phyloP scores from a whole-genome alignment of 2,329 filamentous ascomycete genomes.

The Neurospora sp. region DNA sequence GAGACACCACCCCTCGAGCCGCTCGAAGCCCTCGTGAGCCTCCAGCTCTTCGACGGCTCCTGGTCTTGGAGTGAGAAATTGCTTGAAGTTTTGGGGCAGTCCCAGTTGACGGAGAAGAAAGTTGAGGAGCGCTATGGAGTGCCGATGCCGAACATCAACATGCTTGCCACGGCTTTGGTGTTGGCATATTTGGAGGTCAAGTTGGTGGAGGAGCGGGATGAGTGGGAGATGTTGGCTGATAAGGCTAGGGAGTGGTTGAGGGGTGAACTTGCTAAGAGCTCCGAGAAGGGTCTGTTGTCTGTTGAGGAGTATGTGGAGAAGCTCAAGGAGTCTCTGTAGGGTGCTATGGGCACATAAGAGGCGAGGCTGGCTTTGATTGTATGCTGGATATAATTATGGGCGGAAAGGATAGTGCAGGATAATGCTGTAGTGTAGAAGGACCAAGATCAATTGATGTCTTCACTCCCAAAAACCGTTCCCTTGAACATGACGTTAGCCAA shows the following conservation, averaged over 20 bases:
- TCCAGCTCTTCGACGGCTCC: slow-evolving; percentile 46
- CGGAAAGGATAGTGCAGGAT: too few species aligned
- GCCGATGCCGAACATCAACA: background rate
- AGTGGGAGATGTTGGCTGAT: slow-evolving; percentile 49
- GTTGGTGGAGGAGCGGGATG: slow-evolving; percentile 35
- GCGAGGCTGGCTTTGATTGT: background rate
- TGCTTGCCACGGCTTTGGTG: slow-evolving; percentile 28
- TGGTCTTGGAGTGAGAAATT: slow-evolving; percentile 34
- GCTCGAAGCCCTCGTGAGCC: slow-evolving; percentile 35
- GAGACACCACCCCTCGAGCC: slow-evolving; percentile 10
- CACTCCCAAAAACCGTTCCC: background rate
- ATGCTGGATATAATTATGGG: too few species aligned
- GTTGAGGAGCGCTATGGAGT: background rate
- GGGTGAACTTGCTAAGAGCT: slow-evolving; percentile 1
- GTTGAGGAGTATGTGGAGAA: slow-evolving; percentile 7
- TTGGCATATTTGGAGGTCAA: slow-evolving; percentile 38
- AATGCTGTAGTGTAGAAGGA: too few species aligned
- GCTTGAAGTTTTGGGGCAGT: slow-evolving; percentile 7
- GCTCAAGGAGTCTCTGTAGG: slow-evolving; percentile 2
- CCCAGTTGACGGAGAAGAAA: slow-evolving; percentile 17
- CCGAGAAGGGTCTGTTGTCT: background rate
- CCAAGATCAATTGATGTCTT: too few species aligned
- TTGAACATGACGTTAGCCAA: background rate
- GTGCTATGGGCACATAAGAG: background rate
- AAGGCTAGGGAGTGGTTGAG: slow-evolving; percentile 33